Percentiles rank a stretch among this genome's conserved stretches.
Conservation (phyloP, 768 basidiomycete genomes). For the Hygrophorus russula region DNA sequence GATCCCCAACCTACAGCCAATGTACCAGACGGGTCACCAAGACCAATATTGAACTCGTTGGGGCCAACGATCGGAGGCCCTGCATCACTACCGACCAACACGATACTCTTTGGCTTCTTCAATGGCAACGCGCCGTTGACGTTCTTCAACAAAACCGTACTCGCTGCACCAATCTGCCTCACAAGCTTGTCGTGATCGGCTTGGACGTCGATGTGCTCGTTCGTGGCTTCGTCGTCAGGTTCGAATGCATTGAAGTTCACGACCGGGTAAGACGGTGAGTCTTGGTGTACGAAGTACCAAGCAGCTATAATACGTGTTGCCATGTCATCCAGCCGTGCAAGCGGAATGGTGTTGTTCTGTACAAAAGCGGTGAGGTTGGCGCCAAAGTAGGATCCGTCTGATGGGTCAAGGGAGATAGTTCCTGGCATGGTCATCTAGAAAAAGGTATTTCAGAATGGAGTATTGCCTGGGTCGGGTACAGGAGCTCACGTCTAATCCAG, state of each 20-base stretch:
- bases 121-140: conserved; percentile 43
- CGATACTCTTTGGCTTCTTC: conserved; percentile 42
- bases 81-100: conserved; percentile 52
- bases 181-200: conserved; percentile 58
- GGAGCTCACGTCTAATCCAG: conserved; percentile 50
- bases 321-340: conserved; percentile 66
- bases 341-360: conserved; percentile 58
- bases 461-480: neutral
- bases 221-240: conserved; percentile 39
- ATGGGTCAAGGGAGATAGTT: conserved; percentile 36
- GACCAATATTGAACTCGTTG: conserved; percentile 58
- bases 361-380: conserved; percentile 57
- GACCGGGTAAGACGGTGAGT: conserved; percentile 46
- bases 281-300: conserved; percentile 61
- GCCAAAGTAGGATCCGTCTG: conserved; percentile 52
- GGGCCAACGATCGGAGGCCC: conserved; percentile 58
- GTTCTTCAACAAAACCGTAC: conserved; percentile 73
- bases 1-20: conserved; percentile 93
- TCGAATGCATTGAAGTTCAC: conserved; percentile 65
- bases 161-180: conserved; percentile 61
- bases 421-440: conserved; percentile 61
- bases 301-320: conserved; percentile 66
- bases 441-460: conserved; percentile 1
- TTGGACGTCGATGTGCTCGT: conserved; percentile 57
- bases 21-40: conserved; percentile 40